Base-by-base conservation (phyloP, 2,329 filamentous ascomycete genomes). In the Pseudogymnoascus sp. region DNA sequence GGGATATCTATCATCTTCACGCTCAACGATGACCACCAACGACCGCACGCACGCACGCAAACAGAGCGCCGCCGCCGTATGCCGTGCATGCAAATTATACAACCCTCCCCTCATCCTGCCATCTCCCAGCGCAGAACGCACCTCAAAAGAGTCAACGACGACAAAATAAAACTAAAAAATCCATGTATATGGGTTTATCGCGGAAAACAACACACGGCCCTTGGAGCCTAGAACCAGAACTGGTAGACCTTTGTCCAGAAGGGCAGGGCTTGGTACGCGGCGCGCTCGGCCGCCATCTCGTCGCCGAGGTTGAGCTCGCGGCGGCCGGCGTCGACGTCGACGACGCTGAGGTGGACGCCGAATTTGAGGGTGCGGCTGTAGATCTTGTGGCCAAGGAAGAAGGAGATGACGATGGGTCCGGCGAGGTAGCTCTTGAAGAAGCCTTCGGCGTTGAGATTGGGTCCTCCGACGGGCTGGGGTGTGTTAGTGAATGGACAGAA, bases 341-440 rank as follows among this genome's bases (percentile, higher is more conserved):
- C 71, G 2, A 66, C 65, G 6, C n/a, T 8, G 3, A 72, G 63
- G 14, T 70, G 63, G 8, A 73, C 69, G 56, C 72, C 71, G 16
- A 71, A 5, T 19, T 37, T 64, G 31, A 38, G 26, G 3, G 26
- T 65, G 65, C 76, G 70, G 14, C 75, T 72, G 50, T 72, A 83
- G 47, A 89, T 1, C 76, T 91, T 91, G 78, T 89, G 91, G 11
- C 77, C 79, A 6, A 91, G 60, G 71, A 88, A 90, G 67, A 85
- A 80, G 0, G 70, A 47, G 16, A 86, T 65, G 38, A 85, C 79
- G n/a, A 87, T 76, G 0, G 82, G 82, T 0, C 78, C 77, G 7
- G 84, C 84, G 11, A 87, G 77, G 70, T 85, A 87, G 3, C 71
- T 68, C 59, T 79, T 70, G 77, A 90, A 89, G 76, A 88, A 90